Evolutionary conservation across 2,329 filamentous ascomycete genomes (phyloP), one percentile per base, ranked within the genome.

Genomic region (Aspergillus ochraceoroseus): DNA sequence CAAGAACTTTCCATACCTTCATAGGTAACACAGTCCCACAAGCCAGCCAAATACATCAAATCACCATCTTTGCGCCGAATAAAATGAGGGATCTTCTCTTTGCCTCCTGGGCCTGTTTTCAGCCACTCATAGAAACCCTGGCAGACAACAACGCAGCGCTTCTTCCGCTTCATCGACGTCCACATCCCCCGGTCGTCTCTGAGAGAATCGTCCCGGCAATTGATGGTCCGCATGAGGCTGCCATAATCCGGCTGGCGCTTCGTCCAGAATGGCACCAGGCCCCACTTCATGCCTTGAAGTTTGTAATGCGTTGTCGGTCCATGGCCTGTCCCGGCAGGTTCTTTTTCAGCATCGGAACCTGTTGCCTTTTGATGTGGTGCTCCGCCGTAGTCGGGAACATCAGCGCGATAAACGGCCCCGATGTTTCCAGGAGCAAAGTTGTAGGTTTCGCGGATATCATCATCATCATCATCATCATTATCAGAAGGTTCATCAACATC

Each of bases 91-190:
- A 90, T 69, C 66, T 87, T 94, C 38, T 92, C 83, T 52, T 85
- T 89, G 5, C 79, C 75, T 1, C 75, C 74, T 56, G 73, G 38
- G 55, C 77, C 82, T 55, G 82, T 86, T 64, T 90, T 90, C 44
- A 94, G 70, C 92, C 92, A 96, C 65, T 98, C 92, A 57, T 87
- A 98, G 65, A 96, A 98, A 1, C 92, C 92, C 64, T 95, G 84
- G 7, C 86, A 88, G 4, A 95, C 61, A 7, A 96, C 80, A 14
- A 96, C 73, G 61, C 92, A 96, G 19, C 92, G 76, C 67, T 95
- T 95, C 52, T 76, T 79, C 46, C 82, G 80, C 68, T 95, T 95
- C 85, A 96, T 94, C 1, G 77, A 80, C 28, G 78, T 83, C 92
- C 92, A 96, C 81, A 96, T 85, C 7, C 89, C 88, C 4, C 81